A percentile compares a stretch with the other conserved stretches of the same genome.
Evolutionary conservation across 2,329 filamentous ascomycete genomes (phyloP).

Genomic region (Sphaerulina vaccinii): DNA sequence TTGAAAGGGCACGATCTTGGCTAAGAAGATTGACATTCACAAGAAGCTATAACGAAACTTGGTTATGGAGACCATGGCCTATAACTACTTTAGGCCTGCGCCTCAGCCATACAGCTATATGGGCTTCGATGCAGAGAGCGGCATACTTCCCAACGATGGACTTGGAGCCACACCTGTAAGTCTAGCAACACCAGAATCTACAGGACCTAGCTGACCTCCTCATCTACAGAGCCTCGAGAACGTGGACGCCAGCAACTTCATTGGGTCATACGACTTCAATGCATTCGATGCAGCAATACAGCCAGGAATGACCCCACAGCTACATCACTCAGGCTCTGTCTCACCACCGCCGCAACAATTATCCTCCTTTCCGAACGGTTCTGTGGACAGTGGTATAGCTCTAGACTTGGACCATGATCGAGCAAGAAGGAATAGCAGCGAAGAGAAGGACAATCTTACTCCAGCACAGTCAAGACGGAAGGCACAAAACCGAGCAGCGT

Average conservation of each 20-base stretch:
- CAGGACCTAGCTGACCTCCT: background rate
- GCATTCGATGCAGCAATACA: constrained; percentile 21
- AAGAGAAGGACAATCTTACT: constrained; percentile 49
- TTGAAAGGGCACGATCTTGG: background rate
- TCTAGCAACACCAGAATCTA: background rate
- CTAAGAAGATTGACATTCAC: background rate
- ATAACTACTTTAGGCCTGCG: constrained; percentile 52
- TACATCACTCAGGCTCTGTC: constrained; percentile 23
- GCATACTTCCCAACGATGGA: constrained; percentile 40
- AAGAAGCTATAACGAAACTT: background rate
- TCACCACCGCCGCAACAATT: constrained; percentile 30
- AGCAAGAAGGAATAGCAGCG: constrained; percentile 44
- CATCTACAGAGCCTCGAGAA: constrained; percentile 31
- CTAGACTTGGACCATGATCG: constrained; percentile 39
- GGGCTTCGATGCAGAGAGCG: constrained; percentile 35
- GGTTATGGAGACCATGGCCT: constrained; percentile 52
- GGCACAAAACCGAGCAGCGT: constrained; percentile 72
- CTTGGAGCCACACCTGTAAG: constrained; percentile 40
- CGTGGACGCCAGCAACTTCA: constrained; percentile 25
- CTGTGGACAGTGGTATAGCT: constrained; percentile 45
- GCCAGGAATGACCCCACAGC: constrained; percentile 23
- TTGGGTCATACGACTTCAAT: constrained; percentile 20
- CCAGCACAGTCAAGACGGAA: constrained; percentile 59
- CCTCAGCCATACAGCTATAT: constrained; percentile 51
- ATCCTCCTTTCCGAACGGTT: constrained; percentile 36